These are phyloP conservation scores for Babjeviella inositovora DNA, from an alignment of 805 yeast species.

Conservation along the genomic window DNA sequence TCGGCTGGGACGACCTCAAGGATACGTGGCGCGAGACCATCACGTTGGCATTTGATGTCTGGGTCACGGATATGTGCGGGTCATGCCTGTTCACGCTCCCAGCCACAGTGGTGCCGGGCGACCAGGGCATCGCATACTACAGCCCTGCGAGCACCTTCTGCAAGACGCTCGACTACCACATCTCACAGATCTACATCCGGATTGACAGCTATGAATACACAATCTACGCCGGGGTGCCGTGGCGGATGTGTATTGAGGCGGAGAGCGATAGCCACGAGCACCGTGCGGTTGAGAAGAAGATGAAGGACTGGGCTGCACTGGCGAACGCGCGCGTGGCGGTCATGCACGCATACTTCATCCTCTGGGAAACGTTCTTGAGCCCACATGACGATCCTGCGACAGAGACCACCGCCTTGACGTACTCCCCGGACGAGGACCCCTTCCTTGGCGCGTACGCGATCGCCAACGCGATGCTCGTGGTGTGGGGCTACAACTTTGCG, in stretches of 20 bases:
- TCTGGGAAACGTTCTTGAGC: constrained; percentile 44
- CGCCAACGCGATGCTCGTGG: constrained; percentile 20
- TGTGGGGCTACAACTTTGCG: constrained; percentile 36
- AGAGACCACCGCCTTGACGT: constrained; percentile 13
- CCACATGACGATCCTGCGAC: constrained; percentile 37
- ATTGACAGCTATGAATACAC: constrained; percentile 68
- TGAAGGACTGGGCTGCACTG: constrained; percentile 33
- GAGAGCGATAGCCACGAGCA: constrained; percentile 30
- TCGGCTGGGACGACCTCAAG: constrained; percentile 20
- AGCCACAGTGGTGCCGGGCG: constrained; percentile 1
- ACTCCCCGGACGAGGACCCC: constrained; percentile 10
- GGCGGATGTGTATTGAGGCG: constrained; percentile 57
- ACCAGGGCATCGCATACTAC: constrained; percentile 9
- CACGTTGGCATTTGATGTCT: constrained; percentile 54
- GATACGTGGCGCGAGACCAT: constrained; percentile 58
- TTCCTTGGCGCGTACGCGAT: constrained; percentile 15
- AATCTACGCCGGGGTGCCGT: constrained; percentile 69
- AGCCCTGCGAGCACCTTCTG: constrained; percentile 39
- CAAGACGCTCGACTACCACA: constrained; percentile 52
- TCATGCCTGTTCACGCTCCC: constrained; percentile 6
- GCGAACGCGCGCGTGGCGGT: constrained; percentile 33
- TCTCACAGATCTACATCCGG: constrained; percentile 57
- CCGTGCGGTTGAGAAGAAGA: constrained; percentile 28
- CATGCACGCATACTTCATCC: constrained; percentile 42
- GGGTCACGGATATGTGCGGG: constrained; percentile 33